These are phyloP conservation scores for Combretum micranthum DNA, from an alignment of 345 rosid species.

Conservation along the genomic window DNA sequence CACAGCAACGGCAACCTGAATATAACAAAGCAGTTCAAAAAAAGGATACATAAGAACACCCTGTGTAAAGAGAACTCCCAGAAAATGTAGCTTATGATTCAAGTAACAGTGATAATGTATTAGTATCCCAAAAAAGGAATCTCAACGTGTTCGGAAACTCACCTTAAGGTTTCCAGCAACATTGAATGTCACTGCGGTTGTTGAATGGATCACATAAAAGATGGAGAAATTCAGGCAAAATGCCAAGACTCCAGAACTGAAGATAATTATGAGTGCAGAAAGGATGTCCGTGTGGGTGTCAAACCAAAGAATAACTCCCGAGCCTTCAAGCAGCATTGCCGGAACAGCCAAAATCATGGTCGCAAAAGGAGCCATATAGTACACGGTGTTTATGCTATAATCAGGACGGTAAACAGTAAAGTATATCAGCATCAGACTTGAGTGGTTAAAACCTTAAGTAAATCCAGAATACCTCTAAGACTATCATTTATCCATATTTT, in stretches of 20 bases:
- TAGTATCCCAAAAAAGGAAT: not conserved
- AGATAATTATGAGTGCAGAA: slow-evolving; percentile 68
- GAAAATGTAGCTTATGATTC: not conserved
- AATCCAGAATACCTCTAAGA: not conserved
- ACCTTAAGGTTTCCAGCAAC: slow-evolving; percentile 99
- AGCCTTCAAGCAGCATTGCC: slow-evolving; percentile 82
- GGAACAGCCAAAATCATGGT: slow-evolving; percentile 91
- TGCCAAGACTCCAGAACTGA: slow-evolving; percentile 88
- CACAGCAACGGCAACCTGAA: slow-evolving; percentile 95
- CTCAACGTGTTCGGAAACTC: slow-evolving; percentile 9
- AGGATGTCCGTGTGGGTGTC: slow-evolving; percentile 39
- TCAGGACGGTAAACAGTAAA: slow-evolving; percentile 5
- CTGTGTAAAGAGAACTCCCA: no score
- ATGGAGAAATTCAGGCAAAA: slow-evolving; percentile 98
- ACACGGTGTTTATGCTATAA: slow-evolving; percentile 94
- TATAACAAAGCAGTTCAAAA: not conserved
- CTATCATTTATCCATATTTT: no score
- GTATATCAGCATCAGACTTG: slow-evolving; percentile 10
- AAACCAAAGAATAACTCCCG: slow-evolving; percentile 78
- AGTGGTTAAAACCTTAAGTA: not conserved
- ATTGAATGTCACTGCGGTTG: slow-evolving; percentile 97
- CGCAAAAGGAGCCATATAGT: slow-evolving; percentile 99
- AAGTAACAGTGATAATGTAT: not conserved
- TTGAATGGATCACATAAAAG: slow-evolving; percentile 95
- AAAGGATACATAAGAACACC: not conserved